Base-by-base conservation (phyloP, 2,329 filamentous ascomycete genomes). In the Phoma sp. region DNA sequence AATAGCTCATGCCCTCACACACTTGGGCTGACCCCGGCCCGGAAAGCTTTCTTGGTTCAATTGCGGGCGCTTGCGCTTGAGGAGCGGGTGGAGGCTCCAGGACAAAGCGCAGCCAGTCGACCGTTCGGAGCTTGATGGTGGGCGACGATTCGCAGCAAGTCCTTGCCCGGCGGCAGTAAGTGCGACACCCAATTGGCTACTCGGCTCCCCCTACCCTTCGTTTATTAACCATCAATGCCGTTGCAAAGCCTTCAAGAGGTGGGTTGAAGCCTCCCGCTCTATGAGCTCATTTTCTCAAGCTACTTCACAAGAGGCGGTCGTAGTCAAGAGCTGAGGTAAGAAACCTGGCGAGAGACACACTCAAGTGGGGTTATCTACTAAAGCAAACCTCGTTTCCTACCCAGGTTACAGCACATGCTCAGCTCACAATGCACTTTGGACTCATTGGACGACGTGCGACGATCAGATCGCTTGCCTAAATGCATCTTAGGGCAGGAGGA, bases 41-140 rank as follows among this genome's bases (percentile, higher is more conserved):
- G 62, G 59, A 49, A 49, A 61, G 59, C 63, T 65, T 68, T 62
- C 45, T 60, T 67, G 61, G 64, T 61, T 53, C 55, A 64, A 36
- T 54, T 60, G 59, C 68, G 69, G 65, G 72, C 72, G 72, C 71
- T 73, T 73, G 71, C 69, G 68, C 68, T 61, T 69, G 64, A 62
- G 57, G 57, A 65, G 60, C 65, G 66, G 68, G 65, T 67, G 62
- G 67, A 69, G 61, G 66, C 64, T 69, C 45, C 64, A 64, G 59
- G 57, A 51, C 56, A 59, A 61, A 65, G 62, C 61, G 59, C 60
- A 57, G 60, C 64, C 66, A 68, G 64, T 72, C 63, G 64, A 66
- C 65, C 69, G 59, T 65, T 63, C 60, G 53, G 49, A 62, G 36
- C 45, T 61, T 47, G 36, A 55, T 67, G 67, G 69, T 59, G 68